Conservation (phyloP, 1,284 basidiomycete genomes). For the Ustilago curta region DNA sequence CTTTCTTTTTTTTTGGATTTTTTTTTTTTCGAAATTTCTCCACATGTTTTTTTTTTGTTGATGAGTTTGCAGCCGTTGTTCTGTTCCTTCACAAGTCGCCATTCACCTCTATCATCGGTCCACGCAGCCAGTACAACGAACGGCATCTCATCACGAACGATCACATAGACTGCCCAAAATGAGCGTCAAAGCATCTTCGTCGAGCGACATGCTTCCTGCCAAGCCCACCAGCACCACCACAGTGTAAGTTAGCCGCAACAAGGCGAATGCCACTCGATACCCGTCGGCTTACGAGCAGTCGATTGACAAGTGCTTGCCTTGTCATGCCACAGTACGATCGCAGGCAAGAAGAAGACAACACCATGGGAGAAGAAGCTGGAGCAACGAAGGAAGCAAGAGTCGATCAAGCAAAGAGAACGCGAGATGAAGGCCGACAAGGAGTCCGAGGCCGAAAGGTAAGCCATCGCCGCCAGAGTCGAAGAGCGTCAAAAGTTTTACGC, state of each 20-base stretch:
- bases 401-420: conserved; percentile 54
- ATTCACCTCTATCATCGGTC: background rate
- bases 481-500: background rate
- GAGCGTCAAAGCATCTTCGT: conserved; percentile 17
- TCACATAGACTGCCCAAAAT: conserved; percentile 2
- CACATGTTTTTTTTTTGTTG: conserved; percentile 3
- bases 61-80: background rate
- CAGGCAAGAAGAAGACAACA: conserved; percentile 50
- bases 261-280: background rate
- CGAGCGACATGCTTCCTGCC: conserved; percentile 41
- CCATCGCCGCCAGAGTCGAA: background rate
- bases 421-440: conserved; percentile 56
- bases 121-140: background rate
- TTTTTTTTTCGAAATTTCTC: conserved; percentile 15
- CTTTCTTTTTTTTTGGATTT: too few relatives aligned
- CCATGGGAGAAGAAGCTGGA: conserved; percentile 57
- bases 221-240: conserved; percentile 41
- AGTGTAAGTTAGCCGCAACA: conserved; percentile 26
- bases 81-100: background rate
- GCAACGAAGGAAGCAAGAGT: conserved; percentile 48
- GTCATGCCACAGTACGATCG: conserved; percentile 22
- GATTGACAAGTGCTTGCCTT: conserved; percentile 5
- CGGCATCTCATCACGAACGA: background rate
- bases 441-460: conserved; percentile 40
- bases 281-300: background rate